Evolutionary conservation across 1,284 basidiomycete species (phyloP).

Genomic region (Coniferiporia sulphurascens): DNA sequence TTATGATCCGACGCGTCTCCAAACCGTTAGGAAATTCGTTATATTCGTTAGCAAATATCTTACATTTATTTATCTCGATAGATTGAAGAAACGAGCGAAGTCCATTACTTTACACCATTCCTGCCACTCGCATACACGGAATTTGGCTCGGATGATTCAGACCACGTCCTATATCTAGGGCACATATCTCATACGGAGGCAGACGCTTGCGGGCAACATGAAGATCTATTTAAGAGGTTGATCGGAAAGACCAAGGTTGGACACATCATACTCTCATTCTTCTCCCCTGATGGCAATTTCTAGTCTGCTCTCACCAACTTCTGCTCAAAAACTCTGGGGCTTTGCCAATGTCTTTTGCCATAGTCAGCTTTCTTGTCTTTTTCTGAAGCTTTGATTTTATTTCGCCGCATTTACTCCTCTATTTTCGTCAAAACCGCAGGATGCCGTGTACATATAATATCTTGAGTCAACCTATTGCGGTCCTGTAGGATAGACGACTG

Average conservation of each 20-base stretch:
- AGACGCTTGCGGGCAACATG: neutral
- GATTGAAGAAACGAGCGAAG: conserved; percentile 3
- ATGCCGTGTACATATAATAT: neutral
- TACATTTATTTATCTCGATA: neutral
- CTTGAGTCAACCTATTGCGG: neutral
- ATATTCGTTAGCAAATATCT: neutral
- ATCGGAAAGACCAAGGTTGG: neutral
- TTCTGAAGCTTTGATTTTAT: too few relatives aligned
- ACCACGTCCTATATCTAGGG: neutral
- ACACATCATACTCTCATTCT: neutral
- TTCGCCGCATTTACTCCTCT: neutral
- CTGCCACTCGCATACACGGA: neutral
- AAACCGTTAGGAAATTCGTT: neutral
- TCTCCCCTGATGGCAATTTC: neutral
- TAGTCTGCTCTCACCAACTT: neutral
- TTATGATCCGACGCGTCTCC: neutral
- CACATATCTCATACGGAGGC: too few relatives aligned
- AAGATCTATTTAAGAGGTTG: neutral
- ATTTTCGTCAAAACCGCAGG: neutral
- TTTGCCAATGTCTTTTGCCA: neutral
- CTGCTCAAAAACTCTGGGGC: neutral
- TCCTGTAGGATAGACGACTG: neutral
- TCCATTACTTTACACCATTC: neutral
- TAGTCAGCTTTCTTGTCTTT: neutral
- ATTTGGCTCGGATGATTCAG: neutral